These are phyloP conservation scores for Durusdinium trenchii DNA, from an alignment of 73 alveolate species.

Conservation along the genomic window DNA sequence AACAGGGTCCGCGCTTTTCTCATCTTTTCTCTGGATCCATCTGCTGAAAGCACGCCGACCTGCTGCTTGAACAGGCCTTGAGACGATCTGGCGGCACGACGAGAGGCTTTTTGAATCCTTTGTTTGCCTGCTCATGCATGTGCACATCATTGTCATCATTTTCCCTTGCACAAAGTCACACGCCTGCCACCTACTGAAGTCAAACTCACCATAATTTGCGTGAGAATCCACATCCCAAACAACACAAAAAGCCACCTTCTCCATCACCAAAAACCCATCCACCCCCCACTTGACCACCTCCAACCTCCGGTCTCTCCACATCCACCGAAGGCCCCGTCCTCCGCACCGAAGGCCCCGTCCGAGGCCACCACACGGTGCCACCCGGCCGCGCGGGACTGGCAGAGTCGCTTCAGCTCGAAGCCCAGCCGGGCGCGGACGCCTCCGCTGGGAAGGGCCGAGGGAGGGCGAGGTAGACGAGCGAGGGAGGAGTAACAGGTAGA, in stretches of 20 bases:
- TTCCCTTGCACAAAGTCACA: too few species aligned
- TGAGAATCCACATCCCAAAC: not conserved
- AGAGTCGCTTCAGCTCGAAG: not conserved
- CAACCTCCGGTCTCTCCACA: not conserved
- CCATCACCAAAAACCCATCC: not conserved
- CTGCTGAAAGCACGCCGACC: not conserved
- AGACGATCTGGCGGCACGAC: too few species aligned
- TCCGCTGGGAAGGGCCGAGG: not conserved
- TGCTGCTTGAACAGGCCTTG: too few species aligned
- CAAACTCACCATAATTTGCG: too few species aligned
- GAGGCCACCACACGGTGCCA: constrained; percentile 90
- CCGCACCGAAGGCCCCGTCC: constrained; percentile 44
- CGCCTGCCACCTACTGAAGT: too few species aligned
- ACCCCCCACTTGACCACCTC: not conserved
- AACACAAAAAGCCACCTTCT: not conserved
- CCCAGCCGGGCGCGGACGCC: constrained; percentile 85
- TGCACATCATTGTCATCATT: too few species aligned
- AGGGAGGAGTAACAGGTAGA: too few species aligned
- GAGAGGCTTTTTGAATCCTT: too few species aligned
- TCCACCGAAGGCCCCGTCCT: not conserved
- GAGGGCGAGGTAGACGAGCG: too few species aligned
- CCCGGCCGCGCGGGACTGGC: not conserved
- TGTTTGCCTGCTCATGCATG: too few species aligned
- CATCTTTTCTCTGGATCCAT: not conserved
- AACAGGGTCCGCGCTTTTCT: too few species aligned